These are phyloP conservation scores for Emergomyces pasteurianus DNA, from an alignment of 2,329 filamentous ascomycete species.

Conservation along the genomic window DNA sequence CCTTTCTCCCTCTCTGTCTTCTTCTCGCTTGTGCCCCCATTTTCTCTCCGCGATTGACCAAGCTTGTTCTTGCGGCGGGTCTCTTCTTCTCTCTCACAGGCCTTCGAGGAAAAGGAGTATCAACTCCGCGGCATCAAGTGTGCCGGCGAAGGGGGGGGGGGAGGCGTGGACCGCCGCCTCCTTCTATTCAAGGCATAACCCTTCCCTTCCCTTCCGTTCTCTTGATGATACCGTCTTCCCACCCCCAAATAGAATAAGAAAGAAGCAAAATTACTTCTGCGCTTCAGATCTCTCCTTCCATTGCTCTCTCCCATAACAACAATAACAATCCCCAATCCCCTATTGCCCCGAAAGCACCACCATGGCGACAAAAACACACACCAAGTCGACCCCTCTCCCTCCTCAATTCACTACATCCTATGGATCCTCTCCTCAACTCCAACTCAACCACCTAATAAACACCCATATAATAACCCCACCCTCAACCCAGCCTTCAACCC, in stretches of 20 bases:
- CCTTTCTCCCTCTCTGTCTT: too few species aligned
- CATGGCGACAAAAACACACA: conserved; percentile 1
- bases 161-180: too few species aligned
- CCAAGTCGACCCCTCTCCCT: not conserved
- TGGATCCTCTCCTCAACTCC: not conserved
- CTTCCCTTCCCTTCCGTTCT: too few species aligned
- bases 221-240: too few species aligned
- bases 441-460: not conserved
- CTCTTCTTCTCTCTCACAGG: too few species aligned
- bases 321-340: not conserved
- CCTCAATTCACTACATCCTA: not conserved
- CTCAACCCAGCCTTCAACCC: not conserved
- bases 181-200: too few species aligned
- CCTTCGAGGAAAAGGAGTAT: too few species aligned
- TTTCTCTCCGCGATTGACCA: too few species aligned
- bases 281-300: not conserved
- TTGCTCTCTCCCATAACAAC: not conserved
- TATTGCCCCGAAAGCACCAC: not conserved
- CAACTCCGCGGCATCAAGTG: not conserved
- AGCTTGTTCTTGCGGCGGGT: too few species aligned
- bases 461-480: not conserved
- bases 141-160: not conserved
- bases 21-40: too few species aligned
- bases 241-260: not conserved
- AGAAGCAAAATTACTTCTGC: not conserved